Percentiles rank a stretch among this genome's conserved stretches.
phyloP scores from a whole-genome alignment of 441 rosid genomes.

The Eutrema salsugineum region DNA sequence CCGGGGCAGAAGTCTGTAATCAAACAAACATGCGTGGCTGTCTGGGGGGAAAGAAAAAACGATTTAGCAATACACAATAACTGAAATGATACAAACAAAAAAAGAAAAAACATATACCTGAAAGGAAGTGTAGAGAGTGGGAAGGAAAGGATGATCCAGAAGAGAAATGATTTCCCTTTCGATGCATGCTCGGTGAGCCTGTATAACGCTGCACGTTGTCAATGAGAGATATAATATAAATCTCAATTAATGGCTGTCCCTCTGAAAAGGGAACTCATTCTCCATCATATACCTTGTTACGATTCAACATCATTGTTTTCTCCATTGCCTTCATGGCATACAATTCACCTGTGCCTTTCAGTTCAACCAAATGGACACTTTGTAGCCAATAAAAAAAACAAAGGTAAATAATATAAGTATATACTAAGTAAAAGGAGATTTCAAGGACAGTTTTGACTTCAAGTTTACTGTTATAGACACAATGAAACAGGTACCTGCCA shows the following conservation, averaged over 20 bases:
- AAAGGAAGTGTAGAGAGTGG: slow-evolving; percentile 84
- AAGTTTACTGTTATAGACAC: neutral
- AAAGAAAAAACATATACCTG: slow-evolving; percentile 40
- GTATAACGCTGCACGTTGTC: slow-evolving; percentile 34
- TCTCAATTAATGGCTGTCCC: neutral
- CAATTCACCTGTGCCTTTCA: slow-evolving; percentile 63
- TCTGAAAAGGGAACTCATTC: neutral
- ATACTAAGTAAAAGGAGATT: neutral
- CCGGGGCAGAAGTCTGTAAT: slow-evolving; percentile 98
- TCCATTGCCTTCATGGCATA: slow-evolving; percentile 99
- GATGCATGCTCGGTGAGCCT: slow-evolving; percentile 91
- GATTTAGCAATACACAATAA: neutral
- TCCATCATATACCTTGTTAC: slow-evolving; percentile 68
- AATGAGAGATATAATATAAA: slow-evolving; percentile 18
- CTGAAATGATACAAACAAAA: slow-evolving; percentile 3
- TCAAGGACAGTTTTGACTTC: neutral
- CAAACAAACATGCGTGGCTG: slow-evolving; percentile 91
- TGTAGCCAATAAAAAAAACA: neutral
- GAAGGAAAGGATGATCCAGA: slow-evolving; percentile 97
- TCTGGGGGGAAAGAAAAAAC: slow-evolving; percentile 48
- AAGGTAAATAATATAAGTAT: neutral
- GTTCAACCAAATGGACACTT: slow-evolving; percentile 95
- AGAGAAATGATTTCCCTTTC: slow-evolving; percentile 89
- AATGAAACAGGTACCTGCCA: slow-evolving; percentile 63
- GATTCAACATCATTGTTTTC: slow-evolving; percentile 82